phyloP scores from a whole-genome alignment of 2,329 filamentous ascomycete genomes.

The Scedosporium apiospermum region DNA sequence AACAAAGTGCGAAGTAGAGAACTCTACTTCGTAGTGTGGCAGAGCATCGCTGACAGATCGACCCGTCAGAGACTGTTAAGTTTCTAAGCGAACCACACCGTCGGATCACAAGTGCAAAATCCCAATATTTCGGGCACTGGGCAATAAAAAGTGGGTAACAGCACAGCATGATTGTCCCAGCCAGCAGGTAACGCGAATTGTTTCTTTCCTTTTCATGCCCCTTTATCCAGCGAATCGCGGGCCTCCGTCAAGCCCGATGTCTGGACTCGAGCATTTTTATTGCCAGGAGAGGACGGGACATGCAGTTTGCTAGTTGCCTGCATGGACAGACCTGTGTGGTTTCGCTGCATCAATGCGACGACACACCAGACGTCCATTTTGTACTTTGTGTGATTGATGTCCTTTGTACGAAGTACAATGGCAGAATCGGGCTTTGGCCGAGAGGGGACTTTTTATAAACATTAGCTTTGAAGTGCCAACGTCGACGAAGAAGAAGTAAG shows the following conservation, averaged over 20 bases:
- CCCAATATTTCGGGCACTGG: not conserved
- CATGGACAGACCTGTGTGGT: not conserved
- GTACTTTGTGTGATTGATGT: too few relatives aligned
- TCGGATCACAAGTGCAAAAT: not conserved
- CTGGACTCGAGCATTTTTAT: not conserved
- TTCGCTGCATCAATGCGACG: not conserved
- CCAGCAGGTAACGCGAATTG: not conserved
- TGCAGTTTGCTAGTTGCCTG: not conserved
- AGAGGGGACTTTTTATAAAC: too few relatives aligned
- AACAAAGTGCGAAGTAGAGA: too few relatives aligned
- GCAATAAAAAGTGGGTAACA: not conserved
- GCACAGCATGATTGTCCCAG: not conserved
- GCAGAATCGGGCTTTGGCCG: too few relatives aligned
- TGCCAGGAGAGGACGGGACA: not conserved
- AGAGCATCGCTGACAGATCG: too few relatives aligned
- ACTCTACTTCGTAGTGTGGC: too few relatives aligned
- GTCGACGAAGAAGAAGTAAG: too few relatives aligned
- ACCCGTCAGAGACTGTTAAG: too few relatives aligned
- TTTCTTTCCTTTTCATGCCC: not conserved
- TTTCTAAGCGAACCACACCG: not conserved
- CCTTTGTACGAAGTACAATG: too few relatives aligned
- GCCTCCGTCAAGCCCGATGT: not conserved
- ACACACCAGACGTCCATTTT: too few relatives aligned
- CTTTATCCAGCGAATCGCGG: not conserved
- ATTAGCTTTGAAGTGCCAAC: too few relatives aligned